Evolutionary conservation across 805 yeast genomes (phyloP), one percentile per base, ranked within the genome.

Genomic region (Teunomyces cretensis): DNA sequence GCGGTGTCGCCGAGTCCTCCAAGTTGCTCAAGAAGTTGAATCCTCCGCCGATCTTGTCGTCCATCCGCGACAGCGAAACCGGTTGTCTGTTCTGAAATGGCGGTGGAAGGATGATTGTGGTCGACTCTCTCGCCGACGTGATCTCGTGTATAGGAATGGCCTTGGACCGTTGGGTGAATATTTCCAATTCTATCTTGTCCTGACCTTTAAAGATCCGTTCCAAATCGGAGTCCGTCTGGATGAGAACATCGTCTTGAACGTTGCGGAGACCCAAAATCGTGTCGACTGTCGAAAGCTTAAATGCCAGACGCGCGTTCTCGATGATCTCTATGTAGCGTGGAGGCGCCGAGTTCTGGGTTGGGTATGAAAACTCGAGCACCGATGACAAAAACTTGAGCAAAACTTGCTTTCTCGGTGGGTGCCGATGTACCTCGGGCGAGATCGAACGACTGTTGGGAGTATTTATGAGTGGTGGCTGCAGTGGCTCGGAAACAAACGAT

Each of bases 261-360:
- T 67, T 59, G 33, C 62, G 53, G 35, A 71, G 48, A 8, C 67
- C 67, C 35, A 68, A 50, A 13, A 50, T 53, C 15, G 50, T 47
- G 28, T 47, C 48, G 22, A 30, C 24, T 8, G 43, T 36, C 12
- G 42, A 24, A 13, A 51, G 45, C 41, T 78, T 76, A 62, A 91
- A 91, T 17, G 91, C 86, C 41, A 75, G 70, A 44, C 80, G 80
- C 12, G 88, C 89, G 59, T 89, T 90, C 45, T 86, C 87, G 9
- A 89, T 55, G n/a, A 91, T 65, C 63, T 91, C 98, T 24, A 75
- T 57, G 32, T 83, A 67, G 0, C 94, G 84, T 2, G 98, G 98
- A 6, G 95, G 85, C 0, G 96, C 85, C 37, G 85, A 79, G 50
- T 81, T 79, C 39, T 73, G 63, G 4, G 81, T 74, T 11, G 86